Evolutionary conservation across 2,329 filamentous ascomycete genomes (phyloP), one percentile per base, ranked within the genome.

Genomic region (Aspergillus quadrilineatus): DNA sequence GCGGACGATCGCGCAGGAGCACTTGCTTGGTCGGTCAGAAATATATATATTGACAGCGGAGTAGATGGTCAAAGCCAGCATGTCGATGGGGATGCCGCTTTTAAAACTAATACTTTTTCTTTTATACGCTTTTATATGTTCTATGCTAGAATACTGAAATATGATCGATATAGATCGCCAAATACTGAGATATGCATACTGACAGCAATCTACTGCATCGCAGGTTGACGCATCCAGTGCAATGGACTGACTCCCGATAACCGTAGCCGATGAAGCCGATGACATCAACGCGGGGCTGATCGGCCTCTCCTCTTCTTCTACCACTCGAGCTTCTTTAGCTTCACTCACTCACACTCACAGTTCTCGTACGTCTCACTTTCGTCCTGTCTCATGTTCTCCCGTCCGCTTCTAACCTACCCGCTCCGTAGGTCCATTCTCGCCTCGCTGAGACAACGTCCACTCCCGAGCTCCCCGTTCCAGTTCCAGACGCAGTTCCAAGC

Each of bases 331-430:
- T 39, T 28, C 32, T 22, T 46, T 30, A 22, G 5, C 28, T 44
- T 17, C 32, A 37, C 47, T 54, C 45, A 28, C 22, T 32, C 53
- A 28, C 30, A 14, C 42, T 34, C 12, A 17, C 10, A 6, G 5
- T 22, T 14, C 15, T 44, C 32, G 52, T 59, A 32, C 53, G 50
- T 60, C 10, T 48, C 26, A 36, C 17, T 26, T 28, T 12, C 22
- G 10, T 17, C 28, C 22, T 47, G 46, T 30, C 26, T 47, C 39
- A 66, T 65, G 63, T 46, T 59, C 28, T 63, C 56, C 34, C 56
- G 57, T 43, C 66, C 62, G 62, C 60, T 63, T 66, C 65, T 66
- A 49, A 65, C 63, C 57, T 63, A 43, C 57, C 42, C 50, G n/a
- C 42, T 69, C 15, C 57, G 59, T 61, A 69, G 64, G 59, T 60